Base-by-base conservation (phyloP, 345 rosid genomes). In the Rhizophora apiculata region DNA sequence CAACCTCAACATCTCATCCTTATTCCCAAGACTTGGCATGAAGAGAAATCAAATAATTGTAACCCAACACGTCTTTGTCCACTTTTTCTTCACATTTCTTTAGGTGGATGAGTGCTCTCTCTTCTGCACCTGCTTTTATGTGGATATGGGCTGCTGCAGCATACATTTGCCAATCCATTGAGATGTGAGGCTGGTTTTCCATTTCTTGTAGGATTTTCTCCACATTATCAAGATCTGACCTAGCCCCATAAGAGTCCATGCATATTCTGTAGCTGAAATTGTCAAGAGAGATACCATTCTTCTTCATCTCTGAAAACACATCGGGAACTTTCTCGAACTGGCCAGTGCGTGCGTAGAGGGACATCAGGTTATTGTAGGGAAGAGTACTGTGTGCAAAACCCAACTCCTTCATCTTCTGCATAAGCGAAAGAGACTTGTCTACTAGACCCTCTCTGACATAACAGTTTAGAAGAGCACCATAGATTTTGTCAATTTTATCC, bases 401-500 rank as follows among this genome's bases (percentile, higher is more conserved):
- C 74, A 78, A 64, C 67, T 80, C 82, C 69, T 64, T 78, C 82
- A 84, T 82, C 71, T 82, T 82, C 68, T 78, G 75, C 79, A 76
- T 34, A 19, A 13, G 77, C 32, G 81, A 53, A 36, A 80, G 76
- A 5, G 88, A 73, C 68, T 84, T 75, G n/a, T 78, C 78, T 22
- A 84, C 53, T 43, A 74, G 79, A 59, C 84, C 81, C 54, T 69
- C 78, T 53, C 79, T 68, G 56, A 71, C 82, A 72, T 80, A 84
- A 64, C 88, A 84, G 68, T 74, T 73, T 57, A 84, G 67, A 63
- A 82, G 88, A 71, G 88, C 80, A 43, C 88, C 85, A 67, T 80
- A 82, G 8, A 66, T 52, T 68, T 82, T 73, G 60, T 68, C 78
- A 34, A 24, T 26, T 78, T 74, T 82, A 51, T 78, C 77, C 68